Percentiles rank a stretch among this genome's conserved stretches.
Evolutionary conservation across 2,329 filamentous ascomycete species (phyloP).

Genomic region (Furcasterigmium sp.): DNA sequence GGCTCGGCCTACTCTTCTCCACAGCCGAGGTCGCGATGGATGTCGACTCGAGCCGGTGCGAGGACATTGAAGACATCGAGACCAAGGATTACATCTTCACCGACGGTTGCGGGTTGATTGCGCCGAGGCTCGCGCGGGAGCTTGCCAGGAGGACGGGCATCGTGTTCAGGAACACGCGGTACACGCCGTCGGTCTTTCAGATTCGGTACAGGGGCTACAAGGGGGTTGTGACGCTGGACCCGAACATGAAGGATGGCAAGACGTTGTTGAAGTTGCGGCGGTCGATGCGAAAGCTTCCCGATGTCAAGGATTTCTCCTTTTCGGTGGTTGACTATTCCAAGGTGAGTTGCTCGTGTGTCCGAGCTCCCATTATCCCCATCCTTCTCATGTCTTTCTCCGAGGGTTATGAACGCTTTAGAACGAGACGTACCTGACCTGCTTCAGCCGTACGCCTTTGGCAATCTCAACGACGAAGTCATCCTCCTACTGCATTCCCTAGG

Average conservation of each 20-base stretch:
- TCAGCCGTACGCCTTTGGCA: slow-evolving; percentile 31
- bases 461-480: slow-evolving; percentile 35
- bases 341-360: too few relatives aligned
- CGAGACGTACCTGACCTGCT: too few relatives aligned
- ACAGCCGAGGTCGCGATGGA: slow-evolving; percentile 22
- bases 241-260: slow-evolving; percentile 13
- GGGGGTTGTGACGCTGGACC: slow-evolving; percentile 32
- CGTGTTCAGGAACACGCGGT: slow-evolving; percentile 26
- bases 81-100: slow-evolving; percentile 31
- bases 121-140: slow-evolving; percentile 21
- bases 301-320: slow-evolving; percentile 27
- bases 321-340: slow-evolving; percentile 33
- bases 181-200: slow-evolving; percentile 33
- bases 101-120: slow-evolving; percentile 34
- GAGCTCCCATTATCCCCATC: too few relatives aligned
- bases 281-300: slow-evolving; percentile 36
- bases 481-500: slow-evolving; percentile 30
- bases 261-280: slow-evolving; percentile 19
- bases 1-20: slow-evolving; percentile 35
- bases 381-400: too few relatives aligned
- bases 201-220: slow-evolving; percentile 37
- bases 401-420: too few relatives aligned
- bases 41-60: slow-evolving; percentile 24
- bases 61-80: slow-evolving; percentile 32
- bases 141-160: slow-evolving; percentile 26